Evolutionary conservation across 352 stramenopile species (phyloP).

Genomic region (Phytophthora hybrid): DNA sequence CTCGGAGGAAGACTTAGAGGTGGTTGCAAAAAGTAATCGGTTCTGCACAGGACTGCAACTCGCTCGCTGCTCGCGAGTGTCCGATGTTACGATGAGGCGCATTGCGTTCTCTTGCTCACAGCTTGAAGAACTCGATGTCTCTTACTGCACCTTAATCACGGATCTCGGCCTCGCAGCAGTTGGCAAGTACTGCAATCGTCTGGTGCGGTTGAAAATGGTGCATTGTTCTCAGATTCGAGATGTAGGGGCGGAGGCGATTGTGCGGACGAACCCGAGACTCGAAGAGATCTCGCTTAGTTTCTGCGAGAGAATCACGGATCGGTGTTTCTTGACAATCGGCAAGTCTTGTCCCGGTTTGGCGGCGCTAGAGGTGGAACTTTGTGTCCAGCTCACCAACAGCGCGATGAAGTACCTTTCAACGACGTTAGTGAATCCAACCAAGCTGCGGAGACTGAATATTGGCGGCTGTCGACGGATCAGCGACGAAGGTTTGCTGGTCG

Average conservation of each 20-base stretch:
- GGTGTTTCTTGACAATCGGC: conserved; percentile 60
- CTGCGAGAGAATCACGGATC: conserved; percentile 76
- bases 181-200: conserved; percentile 55
- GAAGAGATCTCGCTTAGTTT: conserved; percentile 68
- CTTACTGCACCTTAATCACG: conserved; percentile 69
- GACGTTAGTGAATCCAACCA: conserved; percentile 49
- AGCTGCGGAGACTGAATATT: conserved; percentile 77
- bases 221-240: conserved; percentile 83
- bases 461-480: conserved; percentile 79
- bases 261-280: conserved; percentile 55
- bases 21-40: conserved; percentile 65
- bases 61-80: conserved; percentile 47
- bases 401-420: conserved; percentile 69
- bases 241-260: conserved; percentile 75
- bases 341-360: conserved; percentile 55
- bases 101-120: conserved; percentile 60
- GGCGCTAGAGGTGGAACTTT: conserved; percentile 66
- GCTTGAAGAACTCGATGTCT: conserved; percentile 84
- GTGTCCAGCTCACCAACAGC: conserved; percentile 62
- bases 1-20: conserved; percentile 59
- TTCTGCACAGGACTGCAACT: conserved; percentile 60
- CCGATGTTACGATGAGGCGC: conserved; percentile 50
- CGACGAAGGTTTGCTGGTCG: conserved; percentile 80
- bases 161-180: conserved; percentile 61
- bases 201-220: conserved; percentile 62